Percentiles rank a stretch among this genome's conserved stretches.
phyloP scores from a whole-genome alignment of 164 flowering plant species.

The Magnolia sinica region DNA sequence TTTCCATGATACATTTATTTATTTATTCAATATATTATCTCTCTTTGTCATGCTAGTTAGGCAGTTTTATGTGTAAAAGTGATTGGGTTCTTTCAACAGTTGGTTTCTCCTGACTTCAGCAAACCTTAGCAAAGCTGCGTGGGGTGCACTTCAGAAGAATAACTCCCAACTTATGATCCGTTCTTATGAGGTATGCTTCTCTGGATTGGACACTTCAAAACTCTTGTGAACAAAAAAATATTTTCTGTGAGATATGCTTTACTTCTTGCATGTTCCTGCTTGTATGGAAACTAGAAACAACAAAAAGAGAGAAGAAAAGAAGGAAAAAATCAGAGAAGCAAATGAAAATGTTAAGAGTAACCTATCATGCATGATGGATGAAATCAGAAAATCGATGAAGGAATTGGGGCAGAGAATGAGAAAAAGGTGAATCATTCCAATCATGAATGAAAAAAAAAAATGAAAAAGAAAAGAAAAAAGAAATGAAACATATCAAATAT shows the following conservation, averaged over 20 bases:
- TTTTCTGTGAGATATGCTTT: neutral
- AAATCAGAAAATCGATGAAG: neutral
- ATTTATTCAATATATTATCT: neutral
- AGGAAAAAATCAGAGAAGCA: neutral
- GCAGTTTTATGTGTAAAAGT: neutral
- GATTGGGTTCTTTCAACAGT: slow-evolving; percentile 36
- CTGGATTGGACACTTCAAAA: neutral
- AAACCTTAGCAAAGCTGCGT: slow-evolving; percentile 99
- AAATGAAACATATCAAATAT: too few species aligned
- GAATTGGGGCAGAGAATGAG: neutral
- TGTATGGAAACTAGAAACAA: neutral
- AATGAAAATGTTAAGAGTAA: neutral
- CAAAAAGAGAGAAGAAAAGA: neutral
- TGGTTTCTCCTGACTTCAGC: slow-evolving; percentile 95
- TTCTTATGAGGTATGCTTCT: slow-evolving; percentile 80
- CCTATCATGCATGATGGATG: neutral
- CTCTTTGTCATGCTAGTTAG: slow-evolving; percentile 7
- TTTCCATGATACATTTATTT: neutral
- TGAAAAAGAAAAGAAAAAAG: too few species aligned
- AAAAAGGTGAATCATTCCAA: neutral
- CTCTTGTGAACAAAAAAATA: neutral
- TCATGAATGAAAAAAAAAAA: neutral
- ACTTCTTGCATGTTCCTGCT: neutral
- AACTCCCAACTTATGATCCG: slow-evolving; percentile 96
- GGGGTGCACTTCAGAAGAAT: slow-evolving; percentile 99